phyloP scores from a whole-genome alignment of 2,329 filamentous ascomycete genomes.

The Alternaria gaisen region DNA sequence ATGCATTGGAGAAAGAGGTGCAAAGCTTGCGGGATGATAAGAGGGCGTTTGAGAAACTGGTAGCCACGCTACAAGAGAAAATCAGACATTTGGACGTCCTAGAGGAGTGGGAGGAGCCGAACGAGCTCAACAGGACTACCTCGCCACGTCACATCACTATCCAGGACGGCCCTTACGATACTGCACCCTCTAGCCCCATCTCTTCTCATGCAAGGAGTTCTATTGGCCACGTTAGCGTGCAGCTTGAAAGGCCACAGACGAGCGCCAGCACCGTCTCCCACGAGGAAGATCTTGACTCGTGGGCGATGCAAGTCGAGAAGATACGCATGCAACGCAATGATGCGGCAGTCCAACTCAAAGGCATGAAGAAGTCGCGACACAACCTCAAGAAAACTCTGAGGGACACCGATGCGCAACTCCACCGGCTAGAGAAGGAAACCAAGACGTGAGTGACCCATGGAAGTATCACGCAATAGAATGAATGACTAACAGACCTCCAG shows the following conservation, averaged over 20 bases:
- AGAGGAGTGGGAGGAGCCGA: conserved; percentile 31
- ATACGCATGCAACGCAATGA: conserved; percentile 47
- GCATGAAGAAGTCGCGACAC: conserved; percentile 40
- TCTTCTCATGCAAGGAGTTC: conserved; percentile 22
- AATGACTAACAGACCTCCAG: not conserved
- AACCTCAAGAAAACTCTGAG: conserved; percentile 45
- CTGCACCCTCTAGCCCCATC: conserved; percentile 17
- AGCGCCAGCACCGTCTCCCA: conserved; percentile 27
- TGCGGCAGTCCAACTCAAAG: conserved; percentile 43
- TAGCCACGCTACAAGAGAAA: conserved; percentile 44
- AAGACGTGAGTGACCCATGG: conserved; percentile 24
- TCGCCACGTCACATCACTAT: conserved; percentile 23
- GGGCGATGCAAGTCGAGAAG: conserved; percentile 47
- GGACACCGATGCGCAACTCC: conserved; percentile 44
- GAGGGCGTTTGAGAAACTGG: conserved; percentile 40
- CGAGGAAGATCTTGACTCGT: conserved; percentile 36
- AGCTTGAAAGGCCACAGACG: conserved; percentile 30
- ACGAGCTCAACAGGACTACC: conserved; percentile 15
- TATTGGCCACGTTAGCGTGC: conserved; percentile 18
- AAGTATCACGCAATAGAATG: not conserved
- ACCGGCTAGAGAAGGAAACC: conserved; percentile 38
- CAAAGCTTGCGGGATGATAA: conserved; percentile 41
- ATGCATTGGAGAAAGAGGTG: conserved; percentile 43
- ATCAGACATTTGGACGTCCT: conserved; percentile 37
- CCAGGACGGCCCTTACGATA: conserved; percentile 17